These are phyloP conservation scores for Cenchrus fungigraminus DNA, from an alignment of 176 grass and related monocot species.

Conservation along the genomic window DNA sequence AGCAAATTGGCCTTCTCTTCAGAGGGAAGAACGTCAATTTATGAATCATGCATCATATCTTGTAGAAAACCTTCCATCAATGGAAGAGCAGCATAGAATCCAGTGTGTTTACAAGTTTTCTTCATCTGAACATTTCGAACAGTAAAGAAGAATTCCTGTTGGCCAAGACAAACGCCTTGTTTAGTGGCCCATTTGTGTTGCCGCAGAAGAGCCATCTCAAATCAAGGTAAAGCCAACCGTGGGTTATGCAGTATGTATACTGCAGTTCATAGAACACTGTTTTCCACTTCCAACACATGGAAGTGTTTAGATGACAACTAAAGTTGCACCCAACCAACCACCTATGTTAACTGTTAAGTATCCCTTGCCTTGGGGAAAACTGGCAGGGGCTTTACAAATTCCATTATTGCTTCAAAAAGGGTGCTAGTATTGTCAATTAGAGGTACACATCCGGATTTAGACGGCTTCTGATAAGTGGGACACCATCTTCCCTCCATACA, in stretches of 20 bases:
- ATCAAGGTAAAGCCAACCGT: neutral
- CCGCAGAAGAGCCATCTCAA: neutral
- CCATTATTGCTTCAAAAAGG: conserved; percentile 18
- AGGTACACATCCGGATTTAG: conserved; percentile 50
- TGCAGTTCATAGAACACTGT: neutral
- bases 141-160: neutral
- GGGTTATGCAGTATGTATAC: neutral
- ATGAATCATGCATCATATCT: neutral
- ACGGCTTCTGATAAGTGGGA: conserved; percentile 51
- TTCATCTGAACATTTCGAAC: neutral
- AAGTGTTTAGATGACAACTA: neutral
- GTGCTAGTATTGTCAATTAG: conserved; percentile 29
- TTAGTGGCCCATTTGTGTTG: neutral
- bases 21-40: neutral
- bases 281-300: conserved; percentile 4
- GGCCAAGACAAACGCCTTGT: neutral
- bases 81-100: neutral
- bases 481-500: conserved; percentile 80
- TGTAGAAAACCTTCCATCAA: conserved; percentile 1
- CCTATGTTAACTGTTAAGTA: conserved; percentile 13
- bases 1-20: neutral
- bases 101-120: neutral
- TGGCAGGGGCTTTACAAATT: conserved; percentile 9
- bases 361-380: conserved; percentile 27
- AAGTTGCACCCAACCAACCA: neutral